Conservation (phyloP, 192 early-diverging fungal genomes). For the Coemansia sp. region DNA sequence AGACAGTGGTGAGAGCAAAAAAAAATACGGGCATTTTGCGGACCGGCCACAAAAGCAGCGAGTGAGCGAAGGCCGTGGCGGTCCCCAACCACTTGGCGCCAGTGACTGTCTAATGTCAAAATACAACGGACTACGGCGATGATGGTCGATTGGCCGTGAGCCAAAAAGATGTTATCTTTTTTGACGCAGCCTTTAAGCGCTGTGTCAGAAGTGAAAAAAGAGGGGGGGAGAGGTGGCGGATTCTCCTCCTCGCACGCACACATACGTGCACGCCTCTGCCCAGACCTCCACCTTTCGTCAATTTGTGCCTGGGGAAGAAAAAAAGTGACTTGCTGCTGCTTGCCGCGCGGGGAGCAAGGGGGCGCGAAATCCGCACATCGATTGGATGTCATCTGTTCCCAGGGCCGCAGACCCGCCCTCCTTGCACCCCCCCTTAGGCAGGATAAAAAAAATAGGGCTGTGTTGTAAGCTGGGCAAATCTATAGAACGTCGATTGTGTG, state of each 20-base stretch:
- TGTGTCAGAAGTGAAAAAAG: background rate
- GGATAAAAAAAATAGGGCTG: background rate
- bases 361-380: conserved; percentile 35
- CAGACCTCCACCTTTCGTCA: conserved; percentile 5
- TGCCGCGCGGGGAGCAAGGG: background rate
- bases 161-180: background rate
- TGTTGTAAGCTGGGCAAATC: background rate
- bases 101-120: conserved; percentile 4
- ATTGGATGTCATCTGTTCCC: conserved; percentile 28
- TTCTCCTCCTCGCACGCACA: conserved; percentile 1
- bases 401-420: conserved; percentile 2
- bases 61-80: background rate
- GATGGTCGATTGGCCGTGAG: background rate
- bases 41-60: background rate
- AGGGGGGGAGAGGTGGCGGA: background rate
- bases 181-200: background rate
- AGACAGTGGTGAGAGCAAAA: background rate
- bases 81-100: background rate
- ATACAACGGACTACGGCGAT: conserved; percentile 6
- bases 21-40: background rate
- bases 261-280: conserved; percentile 4
- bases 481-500: conserved; percentile 6
- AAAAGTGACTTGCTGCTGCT: background rate
- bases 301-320: conserved; percentile 6
- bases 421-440: background rate